A percentile compares a stretch with the other conserved stretches of the same genome.
Conservation (phyloP, 2,329 filamentous ascomycete species). For the Penicillium aurantiogriseum region DNA sequence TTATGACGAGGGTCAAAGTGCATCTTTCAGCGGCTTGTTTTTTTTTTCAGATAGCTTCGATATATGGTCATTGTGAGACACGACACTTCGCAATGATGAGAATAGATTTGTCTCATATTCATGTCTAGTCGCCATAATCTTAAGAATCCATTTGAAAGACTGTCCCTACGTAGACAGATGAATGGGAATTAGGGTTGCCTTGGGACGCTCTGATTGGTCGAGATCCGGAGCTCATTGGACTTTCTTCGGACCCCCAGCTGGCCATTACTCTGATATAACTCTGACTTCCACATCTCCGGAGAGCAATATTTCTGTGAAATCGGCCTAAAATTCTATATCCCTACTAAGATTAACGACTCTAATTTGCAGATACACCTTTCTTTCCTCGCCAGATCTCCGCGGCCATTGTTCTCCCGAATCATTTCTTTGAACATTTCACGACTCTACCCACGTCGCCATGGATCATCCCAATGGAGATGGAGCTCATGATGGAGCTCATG, state of each 20-base stretch:
- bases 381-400: not conserved
- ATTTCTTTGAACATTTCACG: not conserved
- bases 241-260: not conserved
- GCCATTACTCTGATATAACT: conserved; percentile 1
- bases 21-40: conserved; percentile 1
- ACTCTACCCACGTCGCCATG: not conserved
- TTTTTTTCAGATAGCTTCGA: not conserved
- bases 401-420: not conserved
- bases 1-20: conserved; percentile 3
- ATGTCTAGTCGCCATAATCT: not conserved
- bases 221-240: conserved; percentile 6
- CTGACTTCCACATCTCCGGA: not conserved
- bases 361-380: too few species aligned
- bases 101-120: not conserved
- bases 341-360: not conserved
- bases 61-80: not conserved
- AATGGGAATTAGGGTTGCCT: conserved; percentile 4
- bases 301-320: not conserved
- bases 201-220: conserved; percentile 5
- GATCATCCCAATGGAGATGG: not conserved
- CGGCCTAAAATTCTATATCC: not conserved
- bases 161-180: not conserved
- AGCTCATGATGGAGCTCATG: not conserved
- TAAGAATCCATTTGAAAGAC: not conserved
- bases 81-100: not conserved